Evolutionary conservation across 208 protist genomes (phyloP).

Genomic region (Trypanosoma platydactyli): DNA sequence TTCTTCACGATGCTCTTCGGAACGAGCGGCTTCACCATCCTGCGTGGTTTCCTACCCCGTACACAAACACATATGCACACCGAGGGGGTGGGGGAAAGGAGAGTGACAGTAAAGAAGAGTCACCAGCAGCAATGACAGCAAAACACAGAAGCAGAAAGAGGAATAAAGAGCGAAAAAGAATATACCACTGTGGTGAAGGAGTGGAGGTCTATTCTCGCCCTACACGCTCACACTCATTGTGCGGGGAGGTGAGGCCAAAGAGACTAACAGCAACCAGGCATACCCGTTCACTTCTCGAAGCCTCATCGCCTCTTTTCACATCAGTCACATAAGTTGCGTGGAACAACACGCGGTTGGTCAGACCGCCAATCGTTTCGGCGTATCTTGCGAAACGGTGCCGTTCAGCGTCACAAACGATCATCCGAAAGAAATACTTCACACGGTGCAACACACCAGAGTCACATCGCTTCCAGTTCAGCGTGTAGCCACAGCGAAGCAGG

Average conservation of each 20-base stretch:
- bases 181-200: no score
- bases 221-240: no score
- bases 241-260: no score
- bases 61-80: conserved; percentile 19
- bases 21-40: conserved; percentile 93
- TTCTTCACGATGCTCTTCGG: conserved; percentile 97
- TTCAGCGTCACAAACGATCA: conserved; percentile 34
- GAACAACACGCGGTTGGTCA: conserved; percentile 22
- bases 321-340: neutral
- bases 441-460: conserved; percentile 8
- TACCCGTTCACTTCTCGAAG: no score
- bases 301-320: neutral
- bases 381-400: conserved; percentile 28
- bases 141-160: no score
- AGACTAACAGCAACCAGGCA: no score
- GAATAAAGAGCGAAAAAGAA: no score
- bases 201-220: no score
- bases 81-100: conserved; percentile 3
- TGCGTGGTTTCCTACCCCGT: conserved; percentile 31
- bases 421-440: conserved; percentile 45
- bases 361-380: conserved; percentile 22
- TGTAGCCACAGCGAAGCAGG: conserved; percentile 20
- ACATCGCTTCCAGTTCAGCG: conserved; percentile 10
- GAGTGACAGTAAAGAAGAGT: no score
- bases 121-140: no score